Evolutionary conservation across 2,329 filamentous ascomycete genomes (phyloP).

Genomic region (Fusarium succisae): DNA sequence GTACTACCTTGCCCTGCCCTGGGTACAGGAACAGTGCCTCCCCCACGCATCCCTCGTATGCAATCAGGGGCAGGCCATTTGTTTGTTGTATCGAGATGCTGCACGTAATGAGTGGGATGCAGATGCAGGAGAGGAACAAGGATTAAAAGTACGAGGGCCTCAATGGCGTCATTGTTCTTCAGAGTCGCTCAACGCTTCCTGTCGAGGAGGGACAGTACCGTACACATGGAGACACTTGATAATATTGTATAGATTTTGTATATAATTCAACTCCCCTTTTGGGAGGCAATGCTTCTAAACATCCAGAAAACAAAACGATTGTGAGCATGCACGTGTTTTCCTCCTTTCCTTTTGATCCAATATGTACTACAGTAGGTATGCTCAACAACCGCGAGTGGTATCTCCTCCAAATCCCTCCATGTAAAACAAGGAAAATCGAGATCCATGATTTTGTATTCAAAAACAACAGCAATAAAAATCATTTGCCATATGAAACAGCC

Average conservation of each 20-base stretch:
- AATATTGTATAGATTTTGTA: conserved; percentile 7
- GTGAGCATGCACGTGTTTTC: conserved; percentile 25
- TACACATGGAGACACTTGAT: neutral
- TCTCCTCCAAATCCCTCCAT: conserved; percentile 35
- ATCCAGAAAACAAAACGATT: conserved; percentile 23
- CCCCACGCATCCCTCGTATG: conserved; percentile 1
- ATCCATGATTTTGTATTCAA: conserved; percentile 21
- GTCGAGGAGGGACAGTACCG: neutral
- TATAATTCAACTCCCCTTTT: conserved; percentile 3
- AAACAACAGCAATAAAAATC: neutral
- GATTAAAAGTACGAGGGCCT: neutral
- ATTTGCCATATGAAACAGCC: conserved; percentile 27
- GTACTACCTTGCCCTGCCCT: neutral
- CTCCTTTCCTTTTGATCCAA: conserved; percentile 19
- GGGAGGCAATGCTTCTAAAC: conserved; percentile 14
- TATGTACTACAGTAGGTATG: conserved; percentile 29
- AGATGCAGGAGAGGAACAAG: conserved; percentile 15
- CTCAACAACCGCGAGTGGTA: conserved; percentile 36
- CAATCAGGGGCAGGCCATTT: conserved; percentile 3
- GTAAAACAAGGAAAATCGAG: conserved; percentile 16
- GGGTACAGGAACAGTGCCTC: neutral
- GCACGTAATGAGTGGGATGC: conserved; percentile 17
- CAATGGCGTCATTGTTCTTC: conserved; percentile 12
- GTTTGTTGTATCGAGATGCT: conserved; percentile 14
- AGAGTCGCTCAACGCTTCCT: neutral